Conservation (phyloP, 2,329 filamentous ascomycete genomes). For the Colletotrichum orchidophilum region DNA sequence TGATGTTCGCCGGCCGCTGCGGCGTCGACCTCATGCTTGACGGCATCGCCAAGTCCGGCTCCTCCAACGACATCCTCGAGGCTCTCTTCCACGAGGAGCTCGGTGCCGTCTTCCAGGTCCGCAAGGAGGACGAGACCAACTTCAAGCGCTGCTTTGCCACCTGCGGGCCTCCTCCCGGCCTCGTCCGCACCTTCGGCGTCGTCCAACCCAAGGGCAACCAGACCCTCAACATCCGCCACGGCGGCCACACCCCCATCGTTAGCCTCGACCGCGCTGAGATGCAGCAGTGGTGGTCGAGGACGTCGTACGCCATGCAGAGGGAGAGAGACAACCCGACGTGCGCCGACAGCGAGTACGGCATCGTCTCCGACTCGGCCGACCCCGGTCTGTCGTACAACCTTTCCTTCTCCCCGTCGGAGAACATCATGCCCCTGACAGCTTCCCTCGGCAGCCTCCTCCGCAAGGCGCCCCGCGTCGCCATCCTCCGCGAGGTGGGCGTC, state of each 20-base stretch:
- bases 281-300: slow-evolving; percentile 88
- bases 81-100: slow-evolving; percentile 96
- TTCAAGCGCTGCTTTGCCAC: slow-evolving; percentile 94
- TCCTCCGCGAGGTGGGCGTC: slow-evolving; percentile 93
- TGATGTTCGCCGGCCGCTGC: slow-evolving; percentile 97
- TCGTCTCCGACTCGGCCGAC: slow-evolving; percentile 78
- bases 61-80: slow-evolving; percentile 72
- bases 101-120: slow-evolving; percentile 94
- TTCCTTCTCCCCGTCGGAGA: slow-evolving; percentile 81
- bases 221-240: slow-evolving; percentile 78
- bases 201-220: slow-evolving; percentile 77
- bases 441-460: slow-evolving; percentile 62
- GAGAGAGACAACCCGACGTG: slow-evolving; percentile 88
- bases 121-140: slow-evolving; percentile 81
- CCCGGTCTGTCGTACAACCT: slow-evolving; percentile 88
- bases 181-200: slow-evolving; percentile 86
- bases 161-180: slow-evolving; percentile 81
- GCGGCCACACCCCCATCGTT: slow-evolving; percentile 70
- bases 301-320: slow-evolving; percentile 90
- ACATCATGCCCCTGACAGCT: slow-evolving; percentile 72
- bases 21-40: slow-evolving; percentile 89
- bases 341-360: slow-evolving; percentile 83
- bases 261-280: slow-evolving; percentile 75
- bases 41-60: slow-evolving; percentile 70
- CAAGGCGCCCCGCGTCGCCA: slow-evolving; percentile 79